Evolutionary conservation across 768 basidiomycete species (phyloP).

Genomic region (Lactarius indigo): DNA sequence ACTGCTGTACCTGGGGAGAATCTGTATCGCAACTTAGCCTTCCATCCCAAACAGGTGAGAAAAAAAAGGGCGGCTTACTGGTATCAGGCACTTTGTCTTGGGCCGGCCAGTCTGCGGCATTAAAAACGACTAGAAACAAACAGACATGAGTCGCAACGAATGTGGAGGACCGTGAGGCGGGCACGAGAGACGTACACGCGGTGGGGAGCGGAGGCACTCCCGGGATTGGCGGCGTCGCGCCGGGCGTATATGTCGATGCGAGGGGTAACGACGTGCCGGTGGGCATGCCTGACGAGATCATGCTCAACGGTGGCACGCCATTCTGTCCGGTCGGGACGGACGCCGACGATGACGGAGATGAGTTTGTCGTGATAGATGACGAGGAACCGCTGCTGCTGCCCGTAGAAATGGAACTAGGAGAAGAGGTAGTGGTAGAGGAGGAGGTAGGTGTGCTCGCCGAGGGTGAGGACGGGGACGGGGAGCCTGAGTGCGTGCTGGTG

Average conservation of each 20-base stretch:
- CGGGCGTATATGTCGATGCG: conserved; percentile 52
- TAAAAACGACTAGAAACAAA: conserved; percentile 42
- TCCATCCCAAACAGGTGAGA: background rate
- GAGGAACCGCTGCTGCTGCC: background rate
- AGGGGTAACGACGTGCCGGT: conserved; percentile 46
- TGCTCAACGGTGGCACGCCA: conserved; percentile 52
- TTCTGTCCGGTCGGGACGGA: conserved; percentile 9
- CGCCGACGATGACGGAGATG: background rate
- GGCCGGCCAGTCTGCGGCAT: conserved; percentile 52
- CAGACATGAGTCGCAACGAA: background rate
- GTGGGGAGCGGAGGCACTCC: conserved; percentile 68
- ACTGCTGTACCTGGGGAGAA: conserved; percentile 59
- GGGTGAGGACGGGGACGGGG: background rate
- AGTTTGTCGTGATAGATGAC: background rate
- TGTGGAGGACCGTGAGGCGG: background rate
- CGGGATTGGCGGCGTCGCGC: conserved; percentile 56
- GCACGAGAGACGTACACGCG: conserved; percentile 43
- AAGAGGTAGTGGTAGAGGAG: background rate
- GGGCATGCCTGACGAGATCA: conserved; percentile 63
- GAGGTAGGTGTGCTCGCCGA: background rate
- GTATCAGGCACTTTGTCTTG: conserved; percentile 60
- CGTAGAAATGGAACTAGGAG: background rate
- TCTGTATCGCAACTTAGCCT: conserved; percentile 32
- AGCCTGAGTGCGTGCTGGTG: background rate
- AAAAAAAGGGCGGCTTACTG: conserved; percentile 36